A percentile compares a stretch with the other conserved stretches of the same genome.
Evolutionary conservation across 2,329 filamentous ascomycete species (phyloP).

Genomic region (Phaeoacremonium minimum): DNA sequence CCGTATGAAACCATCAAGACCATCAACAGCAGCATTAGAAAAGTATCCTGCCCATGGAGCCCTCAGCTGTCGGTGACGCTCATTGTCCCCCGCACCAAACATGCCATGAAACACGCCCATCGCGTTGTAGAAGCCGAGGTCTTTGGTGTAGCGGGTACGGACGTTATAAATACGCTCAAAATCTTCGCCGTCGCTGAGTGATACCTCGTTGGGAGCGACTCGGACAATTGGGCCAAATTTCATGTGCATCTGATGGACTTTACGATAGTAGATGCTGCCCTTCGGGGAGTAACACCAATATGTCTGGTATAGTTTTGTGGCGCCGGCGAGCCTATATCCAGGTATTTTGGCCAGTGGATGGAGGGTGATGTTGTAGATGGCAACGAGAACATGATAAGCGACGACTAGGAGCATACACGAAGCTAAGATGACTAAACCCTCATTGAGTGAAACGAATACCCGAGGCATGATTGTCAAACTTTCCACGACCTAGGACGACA

Average conservation of each 20-base stretch:
- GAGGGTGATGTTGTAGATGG: background rate
- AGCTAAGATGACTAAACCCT: no score
- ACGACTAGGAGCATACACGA: no score
- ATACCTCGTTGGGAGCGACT: background rate
- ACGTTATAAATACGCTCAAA: background rate
- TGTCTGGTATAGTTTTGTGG: background rate
- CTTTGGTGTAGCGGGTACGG: background rate
- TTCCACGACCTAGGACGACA: no score
- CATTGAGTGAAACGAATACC: no score
- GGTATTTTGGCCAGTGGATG: slow-evolving; percentile 1
- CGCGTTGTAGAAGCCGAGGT: background rate
- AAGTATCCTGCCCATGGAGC: background rate
- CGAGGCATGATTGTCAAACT: no score
- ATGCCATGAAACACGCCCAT: background rate
- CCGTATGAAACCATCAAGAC: no score
- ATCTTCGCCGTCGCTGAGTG: background rate
- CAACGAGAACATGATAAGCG: no score
- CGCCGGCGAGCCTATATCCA: slow-evolving; percentile 1
- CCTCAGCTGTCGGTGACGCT: background rate
- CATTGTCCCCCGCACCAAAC: background rate
- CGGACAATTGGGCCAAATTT: background rate
- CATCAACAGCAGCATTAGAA: no score
- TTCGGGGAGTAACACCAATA: background rate
- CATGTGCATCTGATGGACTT: background rate
- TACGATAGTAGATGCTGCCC: background rate